phyloP scores from a whole-genome alignment of 208 protist genomes.

The Crithidia sp. region DNA sequence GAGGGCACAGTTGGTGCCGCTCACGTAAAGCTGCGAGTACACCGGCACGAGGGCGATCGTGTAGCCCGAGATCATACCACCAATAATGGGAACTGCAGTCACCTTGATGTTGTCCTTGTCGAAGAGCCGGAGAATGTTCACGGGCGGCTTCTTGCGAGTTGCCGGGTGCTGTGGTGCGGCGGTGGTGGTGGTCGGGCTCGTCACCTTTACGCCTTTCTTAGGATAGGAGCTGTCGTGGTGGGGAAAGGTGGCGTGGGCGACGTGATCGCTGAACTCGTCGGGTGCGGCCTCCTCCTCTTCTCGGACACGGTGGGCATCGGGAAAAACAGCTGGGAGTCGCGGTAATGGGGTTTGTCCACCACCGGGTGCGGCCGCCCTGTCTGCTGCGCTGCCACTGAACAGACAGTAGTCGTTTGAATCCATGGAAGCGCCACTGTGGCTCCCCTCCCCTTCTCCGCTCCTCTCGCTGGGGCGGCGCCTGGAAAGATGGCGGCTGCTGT shows the following conservation, averaged over 20 bases:
- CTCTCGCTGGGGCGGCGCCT: too few relatives aligned
- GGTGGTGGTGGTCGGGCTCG: too few relatives aligned
- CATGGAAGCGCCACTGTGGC: too few relatives aligned
- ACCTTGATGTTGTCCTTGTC: not conserved
- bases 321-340: too few relatives aligned
- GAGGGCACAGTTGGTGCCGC: constrained; percentile 53
- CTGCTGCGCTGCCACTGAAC: too few relatives aligned
- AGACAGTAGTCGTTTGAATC: too few relatives aligned
- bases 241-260: not conserved
- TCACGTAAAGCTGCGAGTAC: constrained; percentile 40
- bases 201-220: not conserved
- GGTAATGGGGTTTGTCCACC: too few relatives aligned
- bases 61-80: constrained; percentile 6
- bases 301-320: too few relatives aligned
- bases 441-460: too few relatives aligned
- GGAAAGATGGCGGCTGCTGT: too few relatives aligned
- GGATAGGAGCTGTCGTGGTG: not conserved
- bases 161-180: not conserved
- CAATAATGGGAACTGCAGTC: not conserved
- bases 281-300: too few relatives aligned
- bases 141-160: not conserved
- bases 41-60: not conserved
- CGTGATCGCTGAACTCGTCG: not conserved
- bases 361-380: too few relatives aligned
- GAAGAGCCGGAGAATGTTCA: not conserved